Percentiles rank a stretch among this genome's conserved stretches.
Conservation (phyloP, 2,329 filamentous ascomycete species). For the Cercospora sp. region DNA sequence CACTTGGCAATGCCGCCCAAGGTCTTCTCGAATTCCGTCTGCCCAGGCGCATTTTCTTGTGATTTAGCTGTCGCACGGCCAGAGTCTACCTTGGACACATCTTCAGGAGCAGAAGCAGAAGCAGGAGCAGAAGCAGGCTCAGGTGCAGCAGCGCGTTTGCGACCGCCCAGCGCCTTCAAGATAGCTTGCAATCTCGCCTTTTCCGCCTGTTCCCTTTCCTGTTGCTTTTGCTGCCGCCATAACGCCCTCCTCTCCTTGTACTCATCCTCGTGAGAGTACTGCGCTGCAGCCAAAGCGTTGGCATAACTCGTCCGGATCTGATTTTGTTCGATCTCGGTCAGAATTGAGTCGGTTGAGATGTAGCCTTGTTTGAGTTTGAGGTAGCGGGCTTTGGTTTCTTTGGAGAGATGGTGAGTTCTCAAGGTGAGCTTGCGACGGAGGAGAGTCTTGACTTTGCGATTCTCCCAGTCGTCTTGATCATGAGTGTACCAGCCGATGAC, state of each 20-base stretch:
- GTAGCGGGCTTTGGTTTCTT: background rate
- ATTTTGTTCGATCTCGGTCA: background rate
- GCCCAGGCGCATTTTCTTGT: background rate
- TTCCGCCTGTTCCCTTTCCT: background rate
- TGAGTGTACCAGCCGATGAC: constrained; percentile 10
- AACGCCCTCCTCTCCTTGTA: background rate
- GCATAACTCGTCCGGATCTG: background rate
- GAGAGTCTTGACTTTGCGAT: background rate
- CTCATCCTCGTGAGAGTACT: background rate
- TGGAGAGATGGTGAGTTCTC: background rate
- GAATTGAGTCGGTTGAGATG: background rate
- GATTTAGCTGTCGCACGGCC: background rate
- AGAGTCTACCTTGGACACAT: background rate
- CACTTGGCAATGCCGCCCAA: background rate
- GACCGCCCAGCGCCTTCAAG: background rate
- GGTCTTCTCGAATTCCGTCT: background rate
- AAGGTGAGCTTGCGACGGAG: background rate
- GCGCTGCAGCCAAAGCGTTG: background rate
- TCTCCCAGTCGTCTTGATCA: background rate
- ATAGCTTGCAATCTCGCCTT: background rate
- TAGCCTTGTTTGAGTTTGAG: background rate
- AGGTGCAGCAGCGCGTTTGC: background rate
- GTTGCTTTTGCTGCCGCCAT: background rate
- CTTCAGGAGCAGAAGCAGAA: background rate
- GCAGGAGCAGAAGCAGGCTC: background rate